These are phyloP conservation scores for Cantharellus anzutake DNA, from an alignment of 768 basidiomycete species.

Conservation along the genomic window DNA sequence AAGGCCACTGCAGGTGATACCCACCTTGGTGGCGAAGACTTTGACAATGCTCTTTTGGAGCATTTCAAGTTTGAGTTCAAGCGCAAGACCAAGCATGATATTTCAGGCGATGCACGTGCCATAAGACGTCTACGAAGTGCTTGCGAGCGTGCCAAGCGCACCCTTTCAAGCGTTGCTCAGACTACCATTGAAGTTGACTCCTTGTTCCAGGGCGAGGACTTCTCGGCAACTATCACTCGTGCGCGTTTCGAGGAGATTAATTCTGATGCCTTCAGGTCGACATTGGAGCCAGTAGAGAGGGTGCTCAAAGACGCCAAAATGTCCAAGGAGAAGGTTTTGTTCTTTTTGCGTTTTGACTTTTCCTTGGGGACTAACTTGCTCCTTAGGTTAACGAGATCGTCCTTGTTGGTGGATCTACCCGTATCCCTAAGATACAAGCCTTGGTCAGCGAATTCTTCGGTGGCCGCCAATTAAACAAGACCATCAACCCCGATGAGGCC, in stretches of 20 bases:
- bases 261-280: conserved; percentile 85
- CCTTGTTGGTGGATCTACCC: conserved; percentile 98
- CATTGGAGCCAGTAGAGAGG: conserved; percentile 95
- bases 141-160: conserved; percentile 99
- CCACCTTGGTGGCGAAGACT: conserved; percentile 98
- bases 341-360: not conserved
- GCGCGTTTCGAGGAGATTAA: conserved; percentile 99
- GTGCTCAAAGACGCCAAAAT: conserved; percentile 99
- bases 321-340: conserved; percentile 51
- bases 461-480: conserved; percentile 97
- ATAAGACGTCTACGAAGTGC: conserved; percentile 89
- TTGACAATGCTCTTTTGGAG: conserved; percentile 93
- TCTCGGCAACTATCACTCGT: conserved; percentile 96
- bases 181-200: conserved; percentile 99
- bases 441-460: conserved; percentile 98
- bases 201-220: conserved; percentile 94
- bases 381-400: conserved; percentile 87
- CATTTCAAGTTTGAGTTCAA: conserved; percentile 99
- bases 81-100: conserved; percentile 90
- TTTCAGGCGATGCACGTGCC: conserved; percentile 92
- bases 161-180: conserved; percentile 93
- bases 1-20: conserved; percentile 99
- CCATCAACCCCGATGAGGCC: conserved; percentile 99
- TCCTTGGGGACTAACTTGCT: not conserved
- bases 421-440: conserved; percentile 97